Evolutionary conservation across 2,329 filamentous ascomycete species (phyloP).

Genomic region (Trichoderma endophyticum): DNA sequence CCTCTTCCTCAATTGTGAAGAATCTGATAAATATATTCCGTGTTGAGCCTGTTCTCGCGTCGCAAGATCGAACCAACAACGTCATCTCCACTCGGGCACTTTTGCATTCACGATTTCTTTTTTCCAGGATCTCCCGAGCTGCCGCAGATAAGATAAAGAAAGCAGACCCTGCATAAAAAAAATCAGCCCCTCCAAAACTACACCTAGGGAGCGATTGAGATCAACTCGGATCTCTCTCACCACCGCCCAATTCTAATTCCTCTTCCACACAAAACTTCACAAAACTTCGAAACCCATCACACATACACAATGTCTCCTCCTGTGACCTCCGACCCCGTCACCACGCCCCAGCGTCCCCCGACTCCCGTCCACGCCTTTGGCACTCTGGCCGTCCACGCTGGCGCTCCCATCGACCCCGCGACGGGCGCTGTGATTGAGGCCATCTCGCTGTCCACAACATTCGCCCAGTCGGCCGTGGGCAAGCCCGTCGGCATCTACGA

Average conservation of each 20-base stretch:
- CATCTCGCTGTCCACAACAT: constrained; percentile 95
- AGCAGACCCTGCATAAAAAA: constrained; percentile 19
- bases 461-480: constrained; percentile 85
- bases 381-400: constrained; percentile 92
- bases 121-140: neutral
- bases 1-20: neutral
- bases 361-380: constrained; percentile 80
- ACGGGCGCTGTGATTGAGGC: constrained; percentile 95
- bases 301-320: constrained; percentile 29
- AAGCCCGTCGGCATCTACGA: constrained; percentile 86
- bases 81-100: neutral
- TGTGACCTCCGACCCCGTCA: constrained; percentile 51
- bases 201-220: neutral
- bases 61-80: neutral
- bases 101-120: neutral
- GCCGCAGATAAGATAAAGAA: constrained; percentile 14
- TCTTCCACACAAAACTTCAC: neutral
- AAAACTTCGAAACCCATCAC: neutral
- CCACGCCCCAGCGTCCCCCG: constrained; percentile 68
- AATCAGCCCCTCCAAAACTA: neutral
- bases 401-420: constrained; percentile 80
- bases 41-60: neutral
- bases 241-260: neutral
- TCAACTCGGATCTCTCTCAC: neutral
- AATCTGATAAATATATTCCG: neutral